Base-by-base conservation (phyloP, 148 eudicot genomes). In the Dysphania ambrosioides region DNA sequence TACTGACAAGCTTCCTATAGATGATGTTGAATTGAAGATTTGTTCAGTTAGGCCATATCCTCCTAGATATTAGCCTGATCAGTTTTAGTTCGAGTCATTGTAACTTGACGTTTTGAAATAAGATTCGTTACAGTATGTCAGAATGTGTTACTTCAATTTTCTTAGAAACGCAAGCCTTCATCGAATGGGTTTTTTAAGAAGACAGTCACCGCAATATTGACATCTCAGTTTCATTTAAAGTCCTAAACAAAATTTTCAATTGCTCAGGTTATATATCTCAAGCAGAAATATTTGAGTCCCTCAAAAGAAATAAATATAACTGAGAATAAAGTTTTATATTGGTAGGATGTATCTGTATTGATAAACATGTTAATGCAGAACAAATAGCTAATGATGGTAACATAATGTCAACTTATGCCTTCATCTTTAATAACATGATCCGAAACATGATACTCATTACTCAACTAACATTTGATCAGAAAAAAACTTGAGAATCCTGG, bases 1-100 rank as follows among this genome's bases (percentile, higher is more conserved):
- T 3, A 69, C 77, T 2, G 91, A 90, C 1, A 83, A 71, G 40
- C 79, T 92, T 49, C 87, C 90, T 0, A 87, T 92, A 55, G 96
- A 92, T 31, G 72, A 87, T 68, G 76, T 92, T 75, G 74, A 83
- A 57, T 70, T 88, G 36, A 89, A 82, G 79, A 75, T 70, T 61
- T 91, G 96, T 72, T 60, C 87, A 56, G 21, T 21, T 2, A 80
- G 79, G 69, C 78, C 78, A 15, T 9, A 58, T 2, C 73, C 73
- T 66, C 79, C 82, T 56, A 42, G 34, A 31, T 18, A 42, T 71
- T 62, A 70, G 75, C 8, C 30, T 51, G 5, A 67, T 24, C 29
- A n/a, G 19, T 12, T 51, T 38, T 16, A 30, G 65, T 65, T 64
- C 29, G 38, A 62, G n/a, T 38, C 3, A 16, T 12, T 32, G 44